Percentiles rank a stretch among this genome's conserved stretches.
These are phyloP conservation scores for Penicillium mononematosum DNA, from an alignment of 495 filamentous ascomycete genomes.

Conservation along the genomic window DNA sequence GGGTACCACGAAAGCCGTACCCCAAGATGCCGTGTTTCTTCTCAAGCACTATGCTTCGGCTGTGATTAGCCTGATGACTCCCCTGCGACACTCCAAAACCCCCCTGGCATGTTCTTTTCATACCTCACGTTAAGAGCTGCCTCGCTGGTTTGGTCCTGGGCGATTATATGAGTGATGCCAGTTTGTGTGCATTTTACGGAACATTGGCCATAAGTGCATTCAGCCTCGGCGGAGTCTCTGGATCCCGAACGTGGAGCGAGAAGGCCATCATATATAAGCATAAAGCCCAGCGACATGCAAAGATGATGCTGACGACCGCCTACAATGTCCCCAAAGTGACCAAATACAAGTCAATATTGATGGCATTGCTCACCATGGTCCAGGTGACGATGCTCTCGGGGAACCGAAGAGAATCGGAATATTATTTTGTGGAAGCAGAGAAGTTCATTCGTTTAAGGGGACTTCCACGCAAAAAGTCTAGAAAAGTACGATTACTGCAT, in stretches of 20 bases:
- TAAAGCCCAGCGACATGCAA: constrained; percentile 21
- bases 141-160: constrained; percentile 27
- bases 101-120: constrained; percentile 28
- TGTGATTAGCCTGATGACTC: constrained; percentile 25
- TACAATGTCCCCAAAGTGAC: constrained; percentile 21
- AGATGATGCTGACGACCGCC: constrained; percentile 18
- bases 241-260: constrained; percentile 18
- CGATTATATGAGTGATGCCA: constrained; percentile 21
- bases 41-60: constrained; percentile 23
- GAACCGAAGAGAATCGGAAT: constrained; percentile 18
- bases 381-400: constrained; percentile 22
- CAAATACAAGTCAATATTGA: constrained; percentile 33
- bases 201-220: constrained; percentile 29
- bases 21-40: constrained; percentile 25
- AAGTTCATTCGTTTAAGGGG: constrained; percentile 27
- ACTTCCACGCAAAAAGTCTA: constrained; percentile 25
- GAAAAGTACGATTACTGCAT: constrained; percentile 30
- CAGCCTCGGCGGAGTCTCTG: constrained; percentile 21
- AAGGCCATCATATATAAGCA: constrained; percentile 22
- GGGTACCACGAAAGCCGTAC: constrained; percentile 9
- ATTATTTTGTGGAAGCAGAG: constrained; percentile 28
- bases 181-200: constrained; percentile 22
- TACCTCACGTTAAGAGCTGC: constrained; percentile 25
- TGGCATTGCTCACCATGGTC: constrained; percentile 29
- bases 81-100: constrained; percentile 24